phyloP scores from a whole-genome alignment of 176 grass and related monocot species.

The Oryza glaberrima region DNA sequence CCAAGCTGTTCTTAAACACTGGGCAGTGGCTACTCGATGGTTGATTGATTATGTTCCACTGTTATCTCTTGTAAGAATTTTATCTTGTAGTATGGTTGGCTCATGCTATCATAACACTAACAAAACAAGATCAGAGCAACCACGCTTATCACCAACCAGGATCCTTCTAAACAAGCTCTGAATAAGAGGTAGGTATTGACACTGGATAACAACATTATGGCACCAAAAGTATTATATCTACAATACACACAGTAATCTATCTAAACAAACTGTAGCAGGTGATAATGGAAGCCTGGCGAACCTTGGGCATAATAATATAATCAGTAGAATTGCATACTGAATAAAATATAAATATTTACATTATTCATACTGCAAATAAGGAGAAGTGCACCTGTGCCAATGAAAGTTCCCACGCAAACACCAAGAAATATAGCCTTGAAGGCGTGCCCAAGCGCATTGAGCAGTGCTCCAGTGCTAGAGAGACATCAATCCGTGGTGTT shows the following conservation, averaged over 20 bases:
- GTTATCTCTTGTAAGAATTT: not conserved
- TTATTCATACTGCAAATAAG: constrained; percentile 41
- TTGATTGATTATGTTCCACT: not conserved
- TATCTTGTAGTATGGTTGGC: not conserved
- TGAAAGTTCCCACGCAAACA: constrained; percentile 25
- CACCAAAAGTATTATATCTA: not conserved
- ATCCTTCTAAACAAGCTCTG: constrained; percentile 8
- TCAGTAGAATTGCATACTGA: constrained; percentile 16
- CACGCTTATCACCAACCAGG: not conserved
- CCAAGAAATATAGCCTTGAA: constrained; percentile 25
- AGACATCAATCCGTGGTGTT: constrained; percentile 18
- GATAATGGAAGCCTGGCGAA: not conserved
- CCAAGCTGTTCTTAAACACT: not conserved
- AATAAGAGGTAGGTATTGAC: constrained; percentile 14
- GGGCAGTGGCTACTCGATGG: not conserved
- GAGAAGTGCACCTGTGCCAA: constrained; percentile 34
- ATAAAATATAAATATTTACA: constrained; percentile 48
- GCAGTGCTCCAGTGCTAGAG: too few relatives aligned
- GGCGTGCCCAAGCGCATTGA: not conserved
- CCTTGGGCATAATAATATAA: constrained; percentile 1
- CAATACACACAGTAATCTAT: not conserved
- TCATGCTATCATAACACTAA: too few relatives aligned
- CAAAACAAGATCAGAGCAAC: constrained; percentile 3
- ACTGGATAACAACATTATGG: not conserved
- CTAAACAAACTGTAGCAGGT: not conserved